These are phyloP conservation scores for Penicillium lagena DNA, from an alignment of 495 filamentous ascomycete genomes.

Conservation along the genomic window DNA sequence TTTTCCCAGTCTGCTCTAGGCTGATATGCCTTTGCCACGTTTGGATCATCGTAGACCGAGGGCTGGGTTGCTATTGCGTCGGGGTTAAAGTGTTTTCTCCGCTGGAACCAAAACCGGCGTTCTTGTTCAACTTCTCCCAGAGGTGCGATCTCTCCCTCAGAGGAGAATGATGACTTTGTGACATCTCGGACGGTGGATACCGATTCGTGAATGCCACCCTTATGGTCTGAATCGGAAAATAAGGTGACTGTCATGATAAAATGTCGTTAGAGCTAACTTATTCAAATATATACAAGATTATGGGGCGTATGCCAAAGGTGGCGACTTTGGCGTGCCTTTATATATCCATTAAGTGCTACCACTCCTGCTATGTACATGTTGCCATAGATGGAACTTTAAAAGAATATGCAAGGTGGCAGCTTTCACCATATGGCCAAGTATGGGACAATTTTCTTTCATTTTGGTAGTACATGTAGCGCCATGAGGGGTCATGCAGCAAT, in stretches of 20 bases:
- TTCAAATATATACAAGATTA: too few species aligned
- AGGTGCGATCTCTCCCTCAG: neutral
- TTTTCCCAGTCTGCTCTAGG: conserved; percentile 48
- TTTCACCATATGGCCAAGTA: conserved; percentile 3
- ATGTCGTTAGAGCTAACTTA: neutral
- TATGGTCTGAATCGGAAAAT: neutral
- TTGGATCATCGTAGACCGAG: conserved; percentile 45
- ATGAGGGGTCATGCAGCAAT: too few species aligned
- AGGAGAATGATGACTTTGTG: conserved; percentile 1
- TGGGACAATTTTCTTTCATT: neutral
- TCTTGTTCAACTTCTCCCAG: conserved; percentile 11
- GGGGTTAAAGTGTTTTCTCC: conserved; percentile 21
- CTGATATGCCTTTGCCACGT: conserved; percentile 43
- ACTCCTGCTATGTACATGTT: neutral
- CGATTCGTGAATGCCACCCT: neutral
- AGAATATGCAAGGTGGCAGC: neutral
- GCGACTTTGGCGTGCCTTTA: too few species aligned
- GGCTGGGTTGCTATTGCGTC: conserved; percentile 53
- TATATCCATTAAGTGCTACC: neutral
- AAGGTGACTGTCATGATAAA: neutral
- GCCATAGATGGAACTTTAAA: neutral
- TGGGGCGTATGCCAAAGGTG: too few species aligned
- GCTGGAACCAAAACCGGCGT: conserved; percentile 23
- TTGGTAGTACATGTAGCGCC: too few species aligned
- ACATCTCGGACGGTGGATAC: neutral